Evolutionary conservation across 2,329 filamentous ascomycete species (phyloP).

Genomic region (Fusarium anthophilum): DNA sequence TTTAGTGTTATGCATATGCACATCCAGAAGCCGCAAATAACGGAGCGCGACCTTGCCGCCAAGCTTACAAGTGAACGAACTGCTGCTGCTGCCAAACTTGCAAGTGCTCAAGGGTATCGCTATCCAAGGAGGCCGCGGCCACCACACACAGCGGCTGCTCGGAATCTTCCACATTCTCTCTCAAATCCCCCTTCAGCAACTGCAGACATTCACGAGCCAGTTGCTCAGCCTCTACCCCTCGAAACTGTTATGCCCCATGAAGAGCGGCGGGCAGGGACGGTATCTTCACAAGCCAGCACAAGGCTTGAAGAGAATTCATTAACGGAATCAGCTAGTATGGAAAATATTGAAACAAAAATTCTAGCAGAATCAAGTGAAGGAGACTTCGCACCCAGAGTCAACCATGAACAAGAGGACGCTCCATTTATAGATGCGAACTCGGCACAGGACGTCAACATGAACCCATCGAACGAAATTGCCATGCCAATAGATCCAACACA

Average conservation of each 20-base stretch:
- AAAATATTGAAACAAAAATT: not conserved
- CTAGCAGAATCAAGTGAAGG: not conserved
- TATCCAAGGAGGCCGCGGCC: slow-evolving; percentile 57
- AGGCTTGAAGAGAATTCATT: slow-evolving; percentile 11
- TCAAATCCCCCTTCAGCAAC: not conserved
- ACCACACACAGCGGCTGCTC: slow-evolving; percentile 38
- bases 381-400: not conserved
- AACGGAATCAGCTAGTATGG: not conserved
- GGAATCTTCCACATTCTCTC: not conserved
- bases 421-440: not conserved
- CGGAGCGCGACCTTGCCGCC: slow-evolving; percentile 62
- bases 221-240: slow-evolving; percentile 1
- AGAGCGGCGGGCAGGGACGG: not conserved
- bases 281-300: not conserved
- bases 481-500: not conserved
- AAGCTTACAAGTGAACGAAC: slow-evolving; percentile 71
- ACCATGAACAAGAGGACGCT: not conserved
- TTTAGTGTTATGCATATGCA: slow-evolving; percentile 72
- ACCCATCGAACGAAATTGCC: not conserved
- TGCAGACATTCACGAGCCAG: not conserved
- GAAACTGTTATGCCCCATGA: not conserved
- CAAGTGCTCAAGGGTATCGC: slow-evolving; percentile 63
- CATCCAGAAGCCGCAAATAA: slow-evolving; percentile 56
- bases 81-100: slow-evolving; percentile 65
- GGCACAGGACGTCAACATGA: not conserved